Evolutionary conservation across 2,329 filamentous ascomycete genomes (phyloP).

Genomic region (Pezicula carpinea): DNA sequence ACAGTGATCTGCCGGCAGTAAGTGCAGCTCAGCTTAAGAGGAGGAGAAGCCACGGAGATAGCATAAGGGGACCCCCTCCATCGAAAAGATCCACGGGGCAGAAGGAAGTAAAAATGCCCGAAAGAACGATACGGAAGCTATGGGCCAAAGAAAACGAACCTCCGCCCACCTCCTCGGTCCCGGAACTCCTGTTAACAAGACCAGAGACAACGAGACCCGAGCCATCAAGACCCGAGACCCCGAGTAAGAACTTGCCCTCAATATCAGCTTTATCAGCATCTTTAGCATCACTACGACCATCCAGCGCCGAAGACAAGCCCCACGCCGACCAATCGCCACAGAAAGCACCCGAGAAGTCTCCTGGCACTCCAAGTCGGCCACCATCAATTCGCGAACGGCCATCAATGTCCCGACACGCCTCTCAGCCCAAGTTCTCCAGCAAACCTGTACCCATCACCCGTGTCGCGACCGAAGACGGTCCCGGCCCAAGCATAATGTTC

Average conservation of each 20-base stretch:
- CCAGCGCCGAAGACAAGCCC: slow-evolving; percentile 9
- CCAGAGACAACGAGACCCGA: slow-evolving; percentile 8
- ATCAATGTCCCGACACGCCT: slow-evolving; percentile 47
- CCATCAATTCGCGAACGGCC: slow-evolving; percentile 35
- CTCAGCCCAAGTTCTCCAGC: slow-evolving; percentile 64
- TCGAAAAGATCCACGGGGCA: slow-evolving; percentile 28
- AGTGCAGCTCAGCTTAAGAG: slow-evolving; percentile 18
- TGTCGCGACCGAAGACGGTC: slow-evolving; percentile 59
- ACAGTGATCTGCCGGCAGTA: slow-evolving; percentile 16
- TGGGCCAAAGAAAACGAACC: not conserved
- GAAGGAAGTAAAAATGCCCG: slow-evolving; percentile 21
- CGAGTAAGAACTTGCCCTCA: too few species aligned
- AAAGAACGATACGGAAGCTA: slow-evolving; percentile 8
- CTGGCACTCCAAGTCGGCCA: slow-evolving; percentile 13
- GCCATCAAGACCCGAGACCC: too few species aligned
- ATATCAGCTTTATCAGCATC: slow-evolving; percentile 13
- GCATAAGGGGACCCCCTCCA: slow-evolving; percentile 26
- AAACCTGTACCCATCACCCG: slow-evolving; percentile 67
- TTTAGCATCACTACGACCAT: slow-evolving; percentile 9
- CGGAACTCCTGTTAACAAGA: slow-evolving; percentile 4
- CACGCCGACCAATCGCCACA: not conserved
- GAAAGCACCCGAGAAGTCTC: not conserved
- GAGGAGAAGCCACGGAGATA: slow-evolving; percentile 39
- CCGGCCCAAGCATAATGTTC: slow-evolving; percentile 73
- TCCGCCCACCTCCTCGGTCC: slow-evolving; percentile 5